Evolutionary conservation across 1,284 basidiomycete genomes (phyloP).

Genomic region (Cryptococcus sp.): DNA sequence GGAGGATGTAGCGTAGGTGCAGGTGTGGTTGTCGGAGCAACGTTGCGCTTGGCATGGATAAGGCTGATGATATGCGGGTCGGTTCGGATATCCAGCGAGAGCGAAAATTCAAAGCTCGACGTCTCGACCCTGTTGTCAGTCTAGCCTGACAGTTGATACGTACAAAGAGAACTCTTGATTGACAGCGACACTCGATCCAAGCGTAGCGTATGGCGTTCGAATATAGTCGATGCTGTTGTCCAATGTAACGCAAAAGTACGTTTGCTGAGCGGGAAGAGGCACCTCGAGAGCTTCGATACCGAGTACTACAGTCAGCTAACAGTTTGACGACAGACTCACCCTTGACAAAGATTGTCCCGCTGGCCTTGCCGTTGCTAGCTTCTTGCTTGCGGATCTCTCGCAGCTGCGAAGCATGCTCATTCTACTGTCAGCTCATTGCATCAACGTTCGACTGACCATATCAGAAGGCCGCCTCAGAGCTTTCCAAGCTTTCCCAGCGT

Average conservation of each 20-base stretch:
- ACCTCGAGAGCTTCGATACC: slow-evolving; percentile 66
- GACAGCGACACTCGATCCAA: slow-evolving; percentile 63
- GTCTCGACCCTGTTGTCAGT: slow-evolving; percentile 36
- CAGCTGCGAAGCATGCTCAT: slow-evolving; percentile 86
- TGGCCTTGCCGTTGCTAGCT: slow-evolving; percentile 62
- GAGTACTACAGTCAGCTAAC: slow-evolving; percentile 54
- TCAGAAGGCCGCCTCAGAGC: slow-evolving; percentile 82
- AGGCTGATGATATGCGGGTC: slow-evolving; percentile 66
- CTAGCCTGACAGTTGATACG: slow-evolving; percentile 38
- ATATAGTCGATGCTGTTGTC: slow-evolving; percentile 98
- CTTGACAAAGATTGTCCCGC: slow-evolving; percentile 91
- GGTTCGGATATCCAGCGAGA: slow-evolving; percentile 72
- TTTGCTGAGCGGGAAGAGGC: slow-evolving; percentile 67
- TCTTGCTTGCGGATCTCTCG: slow-evolving; percentile 70
- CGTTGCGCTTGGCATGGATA: slow-evolving; percentile 56
- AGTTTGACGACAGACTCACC: slow-evolving; percentile 49
- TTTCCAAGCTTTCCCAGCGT: slow-evolving; percentile 79
- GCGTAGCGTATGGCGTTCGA: slow-evolving; percentile 71
- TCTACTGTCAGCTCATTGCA: slow-evolving; percentile 50
- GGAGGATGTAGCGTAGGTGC: slow-evolving; percentile 34
- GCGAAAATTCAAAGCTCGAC: slow-evolving; percentile 82
- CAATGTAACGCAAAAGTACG: slow-evolving; percentile 77
- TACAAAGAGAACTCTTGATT: slow-evolving; percentile 92
- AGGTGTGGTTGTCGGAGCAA: slow-evolving; percentile 37
- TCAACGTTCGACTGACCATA: slow-evolving; percentile 58